These are phyloP conservation scores for Saccharomyces kudriavzevii DNA, from an alignment of 805 yeast genomes.

Conservation along the genomic window DNA sequence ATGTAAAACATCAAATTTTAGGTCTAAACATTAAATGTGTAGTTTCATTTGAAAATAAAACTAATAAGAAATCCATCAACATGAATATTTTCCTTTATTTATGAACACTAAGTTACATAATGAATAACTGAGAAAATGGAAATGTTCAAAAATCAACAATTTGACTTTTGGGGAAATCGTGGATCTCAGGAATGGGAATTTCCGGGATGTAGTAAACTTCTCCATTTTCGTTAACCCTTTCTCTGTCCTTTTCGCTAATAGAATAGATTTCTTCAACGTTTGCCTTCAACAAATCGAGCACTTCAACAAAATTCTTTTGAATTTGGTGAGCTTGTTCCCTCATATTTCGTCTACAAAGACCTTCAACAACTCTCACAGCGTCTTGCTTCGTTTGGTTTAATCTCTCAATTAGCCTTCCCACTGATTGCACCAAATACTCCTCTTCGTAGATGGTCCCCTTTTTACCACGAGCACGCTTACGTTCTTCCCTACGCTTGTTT, in stretches of 20 bases:
- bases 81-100: not conserved
- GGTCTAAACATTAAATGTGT: not conserved
- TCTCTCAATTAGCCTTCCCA: constrained; percentile 81
- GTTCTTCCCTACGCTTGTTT: constrained; percentile 88
- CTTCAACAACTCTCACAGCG: constrained; percentile 65
- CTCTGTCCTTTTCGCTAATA: constrained; percentile 78
- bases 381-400: constrained; percentile 67
- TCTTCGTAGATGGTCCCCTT: constrained; percentile 97
- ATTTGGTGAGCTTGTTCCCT: constrained; percentile 75
- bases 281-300: constrained; percentile 47
- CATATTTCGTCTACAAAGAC: constrained; percentile 61
- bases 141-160: constrained; percentile 47
- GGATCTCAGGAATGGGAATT: constrained; percentile 61
- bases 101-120: not conserved
- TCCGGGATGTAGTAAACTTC: constrained; percentile 69
- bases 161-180: constrained; percentile 50
- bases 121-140: not conserved
- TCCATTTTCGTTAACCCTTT: constrained; percentile 84
- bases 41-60: not conserved
- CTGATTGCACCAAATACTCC: constrained; percentile 81
- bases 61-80: not conserved
- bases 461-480: constrained; percentile 93
- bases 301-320: constrained; percentile 56
- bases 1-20: not conserved
- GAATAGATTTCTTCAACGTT: constrained; percentile 68